These are phyloP conservation scores for Yamadazyma jaroonii DNA, from an alignment of 1,139 yeast genomes.

Conservation along the genomic window DNA sequence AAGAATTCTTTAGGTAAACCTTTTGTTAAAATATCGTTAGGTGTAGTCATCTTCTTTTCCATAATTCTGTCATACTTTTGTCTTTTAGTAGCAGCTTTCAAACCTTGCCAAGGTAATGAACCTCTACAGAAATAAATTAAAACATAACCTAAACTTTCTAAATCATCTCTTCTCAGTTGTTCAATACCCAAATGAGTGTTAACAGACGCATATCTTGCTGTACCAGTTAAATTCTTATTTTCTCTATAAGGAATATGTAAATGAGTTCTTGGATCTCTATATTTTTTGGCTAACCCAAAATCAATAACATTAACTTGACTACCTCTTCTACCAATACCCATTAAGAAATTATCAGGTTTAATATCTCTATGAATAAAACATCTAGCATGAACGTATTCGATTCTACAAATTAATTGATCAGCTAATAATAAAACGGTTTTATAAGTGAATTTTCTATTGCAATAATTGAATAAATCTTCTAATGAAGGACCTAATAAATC, in stretches of 20 bases:
- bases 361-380: conserved; percentile 90
- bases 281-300: conserved; percentile 95
- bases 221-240: conserved; percentile 93
- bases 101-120: conserved; percentile 97
- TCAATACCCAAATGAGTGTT: conserved; percentile 97
- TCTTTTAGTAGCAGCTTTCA: conserved; percentile 94
- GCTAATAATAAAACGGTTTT: conserved; percentile 92
- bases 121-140: conserved; percentile 94
- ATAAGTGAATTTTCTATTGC: conserved; percentile 88
- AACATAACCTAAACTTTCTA: conserved; percentile 94
- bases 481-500: conserved; percentile 93
- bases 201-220: conserved; percentile 94
- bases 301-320: conserved; percentile 95
- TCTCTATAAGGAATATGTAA: conserved; percentile 95
- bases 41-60: conserved; percentile 94
- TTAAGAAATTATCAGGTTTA: conserved; percentile 94
- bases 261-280: conserved; percentile 93
- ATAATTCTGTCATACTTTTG: conserved; percentile 95
- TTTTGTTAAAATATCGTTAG: conserved; percentile 83
- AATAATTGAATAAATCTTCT: conserved; percentile 93
- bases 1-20: conserved; percentile 92
- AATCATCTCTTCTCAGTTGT: conserved; percentile 94
- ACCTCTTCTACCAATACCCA: conserved; percentile 96
- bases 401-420: conserved; percentile 90
- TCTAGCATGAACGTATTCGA: conserved; percentile 93